A percentile compares a stretch with the other conserved stretches of the same genome.
Evolutionary conservation across 768 basidiomycete genomes (phyloP).

Genomic region (Rhizopogon rudus): DNA sequence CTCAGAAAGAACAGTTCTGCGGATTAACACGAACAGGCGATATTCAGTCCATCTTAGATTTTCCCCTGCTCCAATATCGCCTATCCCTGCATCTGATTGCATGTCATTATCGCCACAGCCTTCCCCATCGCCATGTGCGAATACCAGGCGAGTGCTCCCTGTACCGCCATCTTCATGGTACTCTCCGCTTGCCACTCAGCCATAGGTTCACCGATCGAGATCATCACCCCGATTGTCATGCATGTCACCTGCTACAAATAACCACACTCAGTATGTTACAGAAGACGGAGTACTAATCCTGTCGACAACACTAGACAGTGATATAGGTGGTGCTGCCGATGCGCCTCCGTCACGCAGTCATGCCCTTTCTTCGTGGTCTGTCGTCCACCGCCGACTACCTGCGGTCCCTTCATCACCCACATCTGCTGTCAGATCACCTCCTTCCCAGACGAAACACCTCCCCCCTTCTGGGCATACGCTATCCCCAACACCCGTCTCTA

Average conservation of each 20-base stretch:
- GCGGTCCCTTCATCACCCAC: constrained; percentile 26
- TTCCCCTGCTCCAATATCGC: constrained; percentile 23
- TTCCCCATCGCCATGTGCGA: constrained; percentile 12
- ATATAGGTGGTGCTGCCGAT: constrained; percentile 3
- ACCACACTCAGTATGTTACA: not conserved
- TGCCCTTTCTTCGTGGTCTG: constrained; percentile 12
- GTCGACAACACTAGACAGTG: constrained; percentile 11
- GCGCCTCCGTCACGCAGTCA: constrained; percentile 11
- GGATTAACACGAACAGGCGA: constrained; percentile 2
- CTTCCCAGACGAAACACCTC: not conserved
- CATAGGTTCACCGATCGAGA: constrained; percentile 27
- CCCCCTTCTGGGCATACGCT: constrained; percentile 29
- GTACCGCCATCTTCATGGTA: constrained; percentile 27
- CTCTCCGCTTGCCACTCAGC: constrained; percentile 23
- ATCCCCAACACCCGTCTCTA: constrained; percentile 33
- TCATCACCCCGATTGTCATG: constrained; percentile 31
- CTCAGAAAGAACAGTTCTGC: constrained; percentile 9
- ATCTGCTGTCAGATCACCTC: constrained; percentile 8
- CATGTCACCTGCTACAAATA: constrained; percentile 2
- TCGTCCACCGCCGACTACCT: constrained; percentile 24
- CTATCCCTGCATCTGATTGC: constrained; percentile 25
- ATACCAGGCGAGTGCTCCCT: constrained; percentile 21
- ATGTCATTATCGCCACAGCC: constrained; percentile 17
- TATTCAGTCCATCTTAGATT: constrained; percentile 6
- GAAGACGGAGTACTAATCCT: constrained; percentile 11